Conservation (phyloP, 345 rosid genomes). For the Salix caprea region DNA sequence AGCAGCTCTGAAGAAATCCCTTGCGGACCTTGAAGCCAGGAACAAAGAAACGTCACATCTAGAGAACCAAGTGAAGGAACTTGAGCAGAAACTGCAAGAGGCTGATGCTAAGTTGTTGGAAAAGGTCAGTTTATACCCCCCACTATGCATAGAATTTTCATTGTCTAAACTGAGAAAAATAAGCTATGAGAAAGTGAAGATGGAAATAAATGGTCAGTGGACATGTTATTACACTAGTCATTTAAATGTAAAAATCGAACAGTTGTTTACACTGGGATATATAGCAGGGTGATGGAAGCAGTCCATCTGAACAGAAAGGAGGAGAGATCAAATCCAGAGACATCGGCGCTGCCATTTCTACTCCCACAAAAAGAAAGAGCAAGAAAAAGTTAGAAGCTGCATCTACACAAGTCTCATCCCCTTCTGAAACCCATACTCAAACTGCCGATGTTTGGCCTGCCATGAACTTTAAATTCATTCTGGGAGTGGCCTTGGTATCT, state of each 20-base stretch:
- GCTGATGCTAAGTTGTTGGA: conserved; percentile 46
- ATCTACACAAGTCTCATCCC: conserved; percentile 36
- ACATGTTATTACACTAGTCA: background rate
- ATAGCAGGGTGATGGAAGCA: conserved; percentile 35
- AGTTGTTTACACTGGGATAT: background rate
- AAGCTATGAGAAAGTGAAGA: background rate
- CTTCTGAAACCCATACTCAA: conserved; percentile 31
- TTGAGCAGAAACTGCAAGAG: conserved; percentile 60
- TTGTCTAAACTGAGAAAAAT: background rate
- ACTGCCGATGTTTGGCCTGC: too few species aligned
- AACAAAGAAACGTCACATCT: conserved; percentile 44
- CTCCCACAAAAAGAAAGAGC: conserved; percentile 70
- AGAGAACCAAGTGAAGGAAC: conserved; percentile 56
- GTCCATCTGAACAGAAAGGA: conserved; percentile 19
- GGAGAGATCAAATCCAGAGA: conserved; percentile 71
- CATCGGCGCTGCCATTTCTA: conserved; percentile 41
- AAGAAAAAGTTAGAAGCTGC: conserved; percentile 65
- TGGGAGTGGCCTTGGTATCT: conserved; percentile 74
- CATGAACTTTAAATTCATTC: conserved; percentile 47
- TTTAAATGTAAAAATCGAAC: background rate
- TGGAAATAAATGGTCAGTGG: background rate
- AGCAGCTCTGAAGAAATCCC: conserved; percentile 53
- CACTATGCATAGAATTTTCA: background rate
- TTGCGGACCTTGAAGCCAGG: conserved; percentile 63
- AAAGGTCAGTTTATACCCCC: conserved; percentile 46